Conservation (phyloP, 1,139 yeast species). For the Lodderomyces orthopsilosis region DNA sequence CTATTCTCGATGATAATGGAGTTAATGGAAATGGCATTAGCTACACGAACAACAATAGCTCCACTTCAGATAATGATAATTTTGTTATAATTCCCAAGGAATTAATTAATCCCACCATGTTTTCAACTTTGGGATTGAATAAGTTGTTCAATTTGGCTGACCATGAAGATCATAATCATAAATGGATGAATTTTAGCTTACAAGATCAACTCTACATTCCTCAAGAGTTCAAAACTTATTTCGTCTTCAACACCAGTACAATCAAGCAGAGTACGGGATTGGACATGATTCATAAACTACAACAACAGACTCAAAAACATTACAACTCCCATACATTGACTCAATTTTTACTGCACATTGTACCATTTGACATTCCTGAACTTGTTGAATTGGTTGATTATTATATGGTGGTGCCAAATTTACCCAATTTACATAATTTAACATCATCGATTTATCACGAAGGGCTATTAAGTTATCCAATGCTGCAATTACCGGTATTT, state of each 20-base stretch:
- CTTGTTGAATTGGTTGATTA: conserved; percentile 28
- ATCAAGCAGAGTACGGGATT: conserved; percentile 1
- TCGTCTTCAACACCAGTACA: conserved; percentile 29
- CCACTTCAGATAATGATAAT: conserved; percentile 8
- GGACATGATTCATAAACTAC: conserved; percentile 1
- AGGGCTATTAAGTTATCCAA: conserved; percentile 19
- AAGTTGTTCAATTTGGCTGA: conserved; percentile 15
- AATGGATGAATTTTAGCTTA: conserved; percentile 15
- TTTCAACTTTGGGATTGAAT: conserved; percentile 21
- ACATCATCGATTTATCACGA: conserved; percentile 16
- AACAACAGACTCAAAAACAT: conserved; percentile 5
- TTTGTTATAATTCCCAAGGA: conserved; percentile 24
- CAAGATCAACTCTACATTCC: conserved; percentile 20
- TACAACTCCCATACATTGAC: conserved; percentile 13
- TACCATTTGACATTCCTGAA: conserved; percentile 37
- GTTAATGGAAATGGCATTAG: neutral
- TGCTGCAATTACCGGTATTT: conserved; percentile 22
- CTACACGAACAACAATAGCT: neutral
- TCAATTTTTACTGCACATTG: conserved; percentile 20
- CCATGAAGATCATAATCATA: neutral
- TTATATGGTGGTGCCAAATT: conserved; percentile 32
- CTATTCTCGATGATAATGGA: neutral
- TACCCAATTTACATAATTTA: neutral
- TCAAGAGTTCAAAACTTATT: conserved; percentile 26
- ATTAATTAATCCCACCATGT: conserved; percentile 19